Percentiles rank a stretch among this genome's conserved stretches.
Conservation (phyloP, 257 asterid genomes). For the Nicotiana undulata region DNA sequence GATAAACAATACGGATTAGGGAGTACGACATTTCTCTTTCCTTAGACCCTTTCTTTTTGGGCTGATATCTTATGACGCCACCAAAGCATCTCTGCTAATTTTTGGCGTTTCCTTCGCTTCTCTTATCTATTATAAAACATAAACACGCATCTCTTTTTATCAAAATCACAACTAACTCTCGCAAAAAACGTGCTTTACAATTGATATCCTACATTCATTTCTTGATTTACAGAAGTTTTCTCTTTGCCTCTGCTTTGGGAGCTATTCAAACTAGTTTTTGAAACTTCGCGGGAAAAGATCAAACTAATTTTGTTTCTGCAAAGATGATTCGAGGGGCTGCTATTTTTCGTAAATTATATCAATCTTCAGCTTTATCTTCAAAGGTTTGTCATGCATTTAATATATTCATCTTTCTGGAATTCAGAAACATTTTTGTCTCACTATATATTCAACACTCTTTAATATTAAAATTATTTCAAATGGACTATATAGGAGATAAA, state of each 20-base stretch:
- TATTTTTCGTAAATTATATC: constrained; percentile 1
- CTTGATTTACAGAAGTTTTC: not conserved
- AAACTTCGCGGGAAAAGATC: not conserved
- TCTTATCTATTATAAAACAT: not conserved
- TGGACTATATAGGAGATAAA: too few species aligned
- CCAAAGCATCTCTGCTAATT: not conserved
- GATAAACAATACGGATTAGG: not conserved
- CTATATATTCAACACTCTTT: too few species aligned
- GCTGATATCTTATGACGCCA: not conserved
- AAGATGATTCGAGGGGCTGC: constrained; percentile 19
- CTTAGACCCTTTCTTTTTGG: not conserved
- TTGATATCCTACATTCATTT: not conserved
- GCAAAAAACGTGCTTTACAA: not conserved
- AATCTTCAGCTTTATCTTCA: constrained; percentile 6
- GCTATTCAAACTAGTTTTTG: not conserved
- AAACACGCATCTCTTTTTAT: too few species aligned
- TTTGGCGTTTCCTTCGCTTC: not conserved
- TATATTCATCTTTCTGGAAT: not conserved
- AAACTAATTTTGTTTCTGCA: not conserved
- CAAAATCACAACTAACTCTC: not conserved
- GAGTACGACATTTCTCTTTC: too few species aligned
- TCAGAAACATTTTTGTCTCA: not conserved
- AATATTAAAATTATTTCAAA: too few species aligned
- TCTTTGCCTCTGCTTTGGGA: not conserved
- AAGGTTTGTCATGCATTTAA: constrained; percentile 6